phyloP scores from a whole-genome alignment of 345 rosid species.

The Nasturtium officinale region DNA sequence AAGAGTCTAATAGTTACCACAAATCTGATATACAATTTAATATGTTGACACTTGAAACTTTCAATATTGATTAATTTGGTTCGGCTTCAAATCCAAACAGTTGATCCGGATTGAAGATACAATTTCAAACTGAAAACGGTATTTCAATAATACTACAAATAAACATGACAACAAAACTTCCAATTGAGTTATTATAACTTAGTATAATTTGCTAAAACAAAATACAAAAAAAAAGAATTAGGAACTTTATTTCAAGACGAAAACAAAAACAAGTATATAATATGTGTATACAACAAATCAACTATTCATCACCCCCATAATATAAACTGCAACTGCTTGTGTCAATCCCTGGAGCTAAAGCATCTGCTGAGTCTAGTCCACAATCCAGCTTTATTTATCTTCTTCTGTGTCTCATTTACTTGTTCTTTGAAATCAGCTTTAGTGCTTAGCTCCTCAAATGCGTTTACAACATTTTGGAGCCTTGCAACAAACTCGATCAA shows the following conservation, averaged over 20 bases:
- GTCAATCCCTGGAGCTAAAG: slow-evolving; percentile 40
- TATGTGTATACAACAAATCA: slow-evolving; percentile 30
- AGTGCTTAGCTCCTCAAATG: slow-evolving; percentile 65
- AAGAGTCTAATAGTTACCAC: too few species aligned
- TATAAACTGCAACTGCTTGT: not conserved
- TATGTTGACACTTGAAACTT: too few species aligned
- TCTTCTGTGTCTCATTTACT: slow-evolving; percentile 10
- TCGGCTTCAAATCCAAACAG: not conserved
- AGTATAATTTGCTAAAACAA: too few species aligned
- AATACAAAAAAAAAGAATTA: slow-evolving; percentile 17
- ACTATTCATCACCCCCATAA: not conserved
- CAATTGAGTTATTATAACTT: too few species aligned
- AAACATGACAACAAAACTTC: too few species aligned
- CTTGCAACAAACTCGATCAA: slow-evolving; percentile 88
- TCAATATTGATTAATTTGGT: not conserved
- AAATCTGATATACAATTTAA: too few species aligned
- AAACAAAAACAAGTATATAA: slow-evolving; percentile 3
- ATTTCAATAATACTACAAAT: too few species aligned
- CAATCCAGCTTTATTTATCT: slow-evolving; percentile 36
- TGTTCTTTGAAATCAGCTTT: slow-evolving; percentile 66
- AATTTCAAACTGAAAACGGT: too few species aligned
- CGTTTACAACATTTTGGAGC: slow-evolving; percentile 74
- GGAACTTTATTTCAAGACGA: slow-evolving; percentile 13
- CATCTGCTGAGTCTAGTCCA: slow-evolving; percentile 50
- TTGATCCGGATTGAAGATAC: not conserved